Base-by-base conservation (phyloP, 306 rosid species). In the Castanopsis chinensis region DNA sequence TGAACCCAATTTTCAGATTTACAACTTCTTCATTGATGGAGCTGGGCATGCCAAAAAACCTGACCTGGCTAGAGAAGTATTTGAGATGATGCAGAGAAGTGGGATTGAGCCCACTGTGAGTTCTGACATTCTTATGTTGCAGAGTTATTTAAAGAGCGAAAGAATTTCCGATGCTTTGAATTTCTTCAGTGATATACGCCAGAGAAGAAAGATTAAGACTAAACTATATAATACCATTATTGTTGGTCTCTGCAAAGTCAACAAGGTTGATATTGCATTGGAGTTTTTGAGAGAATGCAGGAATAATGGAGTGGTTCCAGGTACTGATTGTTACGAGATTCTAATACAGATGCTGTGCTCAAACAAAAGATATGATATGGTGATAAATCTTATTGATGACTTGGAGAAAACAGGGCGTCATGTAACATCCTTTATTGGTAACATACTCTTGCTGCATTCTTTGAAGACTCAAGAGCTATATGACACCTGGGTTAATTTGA, bases 341-440 rank as follows among this genome's bases (percentile, higher is more conserved):
- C 88, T 94, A 73, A 89, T 87, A 78, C 78, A 84, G 85, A 18
- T 45, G 74, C 71, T 85, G 52, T 94, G 97, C 77, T 21, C 60
- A 1, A 73, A 19, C 45, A 70, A 41, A 72, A 90, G 79, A 80
- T 94, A 81, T 69, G 61, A 32, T 80, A 77, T 67, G 49, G 97
- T 86, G 6, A 80, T 92, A 43, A 71, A 69, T 85, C 85, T 94
- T 76, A 41, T 92, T 58, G 82, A 76, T 27, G 82, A 87, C 75
- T 79, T 86, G 57, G 90, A 88, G 87, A 86, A 86, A 85, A 71
- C 63, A 35, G 94, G 97, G 63, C 95, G 97, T 32, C 85, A 25
- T 7, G 6, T 92, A 58, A 89, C 95, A 27, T 82, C 98, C 73
- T 92, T 81, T 86, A 78, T 87, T 20, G 97, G 98, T 76, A 94